These are phyloP conservation scores for Penicillium sp. DNA, from an alignment of 2,329 filamentous ascomycete species.

Conservation along the genomic window DNA sequence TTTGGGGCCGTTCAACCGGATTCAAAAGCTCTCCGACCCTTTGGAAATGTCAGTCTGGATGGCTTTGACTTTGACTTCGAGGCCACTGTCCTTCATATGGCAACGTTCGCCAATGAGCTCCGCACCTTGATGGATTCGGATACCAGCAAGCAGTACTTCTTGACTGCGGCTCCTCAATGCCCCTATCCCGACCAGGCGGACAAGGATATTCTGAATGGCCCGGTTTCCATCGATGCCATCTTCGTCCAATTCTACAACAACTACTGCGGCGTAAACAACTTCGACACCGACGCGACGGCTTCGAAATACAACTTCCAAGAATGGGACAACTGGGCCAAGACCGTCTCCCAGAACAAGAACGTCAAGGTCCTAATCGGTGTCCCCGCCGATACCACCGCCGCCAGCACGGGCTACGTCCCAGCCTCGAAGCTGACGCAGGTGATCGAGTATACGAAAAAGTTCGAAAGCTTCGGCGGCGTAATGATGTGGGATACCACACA, in stretches of 20 bases:
- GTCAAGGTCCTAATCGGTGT: slow-evolving; percentile 69
- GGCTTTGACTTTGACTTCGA: slow-evolving; percentile 82
- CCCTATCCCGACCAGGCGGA: slow-evolving; percentile 68
- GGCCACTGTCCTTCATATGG: slow-evolving; percentile 63
- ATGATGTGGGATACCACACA: slow-evolving; percentile 74
- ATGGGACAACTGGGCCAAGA: slow-evolving; percentile 71
- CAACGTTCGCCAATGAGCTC: slow-evolving; percentile 64
- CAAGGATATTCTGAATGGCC: slow-evolving; percentile 61
- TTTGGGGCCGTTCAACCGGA: slow-evolving; percentile 64
- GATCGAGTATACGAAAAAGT: slow-evolving; percentile 61
- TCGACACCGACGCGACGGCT: slow-evolving; percentile 53
- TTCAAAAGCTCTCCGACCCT: slow-evolving; percentile 64
- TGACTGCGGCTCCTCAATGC: slow-evolving; percentile 73
- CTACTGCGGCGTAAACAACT: slow-evolving; percentile 66
- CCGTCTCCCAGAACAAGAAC: slow-evolving; percentile 61
- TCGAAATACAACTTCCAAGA: slow-evolving; percentile 66
- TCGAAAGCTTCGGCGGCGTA: slow-evolving; percentile 67
- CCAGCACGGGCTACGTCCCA: slow-evolving; percentile 62
- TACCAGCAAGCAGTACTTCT: slow-evolving; percentile 60
- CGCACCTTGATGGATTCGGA: slow-evolving; percentile 61
- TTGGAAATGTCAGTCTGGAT: slow-evolving; percentile 69
- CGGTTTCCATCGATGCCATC: slow-evolving; percentile 64
- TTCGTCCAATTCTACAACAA: slow-evolving; percentile 75
- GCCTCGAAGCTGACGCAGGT: slow-evolving; percentile 56
- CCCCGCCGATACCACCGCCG: slow-evolving; percentile 60